Percentiles rank a stretch among this genome's conserved stretches.
These are phyloP conservation scores for Dothiorella sarmentorum DNA, from an alignment of 2,329 filamentous ascomycete species.

Conservation along the genomic window DNA sequence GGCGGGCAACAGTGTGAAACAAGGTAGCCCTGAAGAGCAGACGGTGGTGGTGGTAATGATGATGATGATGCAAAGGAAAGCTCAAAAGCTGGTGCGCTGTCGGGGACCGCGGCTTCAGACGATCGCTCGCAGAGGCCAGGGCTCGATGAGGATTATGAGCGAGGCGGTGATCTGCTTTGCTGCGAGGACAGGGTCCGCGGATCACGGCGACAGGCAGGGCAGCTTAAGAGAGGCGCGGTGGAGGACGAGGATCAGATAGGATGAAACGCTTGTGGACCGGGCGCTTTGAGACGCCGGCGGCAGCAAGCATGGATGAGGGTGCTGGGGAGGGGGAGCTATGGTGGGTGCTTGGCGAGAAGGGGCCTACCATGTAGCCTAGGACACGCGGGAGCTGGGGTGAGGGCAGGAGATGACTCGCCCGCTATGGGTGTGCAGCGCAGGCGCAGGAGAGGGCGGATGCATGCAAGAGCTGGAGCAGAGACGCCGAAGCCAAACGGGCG, in stretches of 20 bases:
- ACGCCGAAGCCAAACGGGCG: conserved; percentile 31
- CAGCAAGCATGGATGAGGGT: conserved; percentile 20
- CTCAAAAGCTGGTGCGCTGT: conserved; percentile 1
- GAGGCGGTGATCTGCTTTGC: conserved; percentile 10
- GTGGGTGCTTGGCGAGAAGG: conserved; percentile 24
- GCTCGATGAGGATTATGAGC: conserved; percentile 19
- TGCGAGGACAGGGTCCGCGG: conserved; percentile 19
- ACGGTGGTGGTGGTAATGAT: too few species aligned
- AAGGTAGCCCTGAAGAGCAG: conserved; percentile 4
- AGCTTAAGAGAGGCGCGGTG: conserved; percentile 20
- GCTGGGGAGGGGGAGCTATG: conserved; percentile 24
- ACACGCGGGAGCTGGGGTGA: conserved; percentile 34
- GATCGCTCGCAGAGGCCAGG: conserved; percentile 10
- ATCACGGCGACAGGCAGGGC: conserved; percentile 22
- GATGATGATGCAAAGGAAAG: too few species aligned
- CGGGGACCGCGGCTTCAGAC: conserved; percentile 2
- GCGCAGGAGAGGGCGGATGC: conserved; percentile 30
- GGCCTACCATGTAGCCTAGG: conserved; percentile 43
- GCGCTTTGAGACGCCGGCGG: conserved; percentile 18
- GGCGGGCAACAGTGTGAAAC: conserved; percentile 2
- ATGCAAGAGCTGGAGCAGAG: conserved; percentile 29
- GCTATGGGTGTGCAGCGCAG: conserved; percentile 28
- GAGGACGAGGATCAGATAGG: conserved; percentile 14
- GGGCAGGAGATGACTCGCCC: conserved; percentile 32
- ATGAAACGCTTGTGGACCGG: conserved; percentile 19